These are phyloP conservation scores for Penicillium macrosclerotiorum DNA, from an alignment of 495 filamentous ascomycete species.

Conservation along the genomic window DNA sequence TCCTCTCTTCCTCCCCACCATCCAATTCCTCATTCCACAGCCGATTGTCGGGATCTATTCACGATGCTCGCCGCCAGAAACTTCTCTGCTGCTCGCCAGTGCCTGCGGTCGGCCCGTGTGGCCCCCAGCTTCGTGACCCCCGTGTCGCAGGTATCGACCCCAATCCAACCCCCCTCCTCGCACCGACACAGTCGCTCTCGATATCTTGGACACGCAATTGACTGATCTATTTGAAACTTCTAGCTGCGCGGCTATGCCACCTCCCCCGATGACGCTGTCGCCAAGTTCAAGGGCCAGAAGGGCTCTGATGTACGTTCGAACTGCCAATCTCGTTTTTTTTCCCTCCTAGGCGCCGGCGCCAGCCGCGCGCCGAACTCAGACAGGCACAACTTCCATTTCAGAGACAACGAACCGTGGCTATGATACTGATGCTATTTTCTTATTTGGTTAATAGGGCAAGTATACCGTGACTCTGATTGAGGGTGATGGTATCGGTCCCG, in stretches of 20 bases:
- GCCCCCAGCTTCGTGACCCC: conserved; percentile 46
- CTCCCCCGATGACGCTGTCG: conserved; percentile 68
- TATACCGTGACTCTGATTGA: conserved; percentile 96
- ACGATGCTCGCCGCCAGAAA: conserved; percentile 61
- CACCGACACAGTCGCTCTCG: neutral
- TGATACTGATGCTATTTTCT: conserved; percentile 13
- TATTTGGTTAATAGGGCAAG: conserved; percentile 62
- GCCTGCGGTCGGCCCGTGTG: conserved; percentile 50
- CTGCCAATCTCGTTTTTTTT: conserved; percentile 21
- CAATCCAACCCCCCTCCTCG: conserved; percentile 6
- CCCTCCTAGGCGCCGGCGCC: conserved; percentile 18
- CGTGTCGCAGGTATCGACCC: conserved; percentile 49
- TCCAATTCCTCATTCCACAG: conserved; percentile 10
- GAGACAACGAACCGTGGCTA: conserved; percentile 1
- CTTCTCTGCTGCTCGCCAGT: conserved; percentile 56
- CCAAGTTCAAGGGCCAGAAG: conserved; percentile 89
- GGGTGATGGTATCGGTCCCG: conserved; percentile 96
- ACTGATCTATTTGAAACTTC: conserved; percentile 24
- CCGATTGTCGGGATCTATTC: conserved; percentile 28
- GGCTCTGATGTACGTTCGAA: conserved; percentile 67
- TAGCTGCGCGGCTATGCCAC: conserved; percentile 51
- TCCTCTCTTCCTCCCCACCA: conserved; percentile 23
- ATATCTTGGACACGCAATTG: conserved; percentile 10
- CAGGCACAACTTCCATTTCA: conserved; percentile 2
- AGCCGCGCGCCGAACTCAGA: conserved; percentile 15